Conservation (phyloP, 169 alveolate genomes). For the Plasmodium coatneyi region DNA sequence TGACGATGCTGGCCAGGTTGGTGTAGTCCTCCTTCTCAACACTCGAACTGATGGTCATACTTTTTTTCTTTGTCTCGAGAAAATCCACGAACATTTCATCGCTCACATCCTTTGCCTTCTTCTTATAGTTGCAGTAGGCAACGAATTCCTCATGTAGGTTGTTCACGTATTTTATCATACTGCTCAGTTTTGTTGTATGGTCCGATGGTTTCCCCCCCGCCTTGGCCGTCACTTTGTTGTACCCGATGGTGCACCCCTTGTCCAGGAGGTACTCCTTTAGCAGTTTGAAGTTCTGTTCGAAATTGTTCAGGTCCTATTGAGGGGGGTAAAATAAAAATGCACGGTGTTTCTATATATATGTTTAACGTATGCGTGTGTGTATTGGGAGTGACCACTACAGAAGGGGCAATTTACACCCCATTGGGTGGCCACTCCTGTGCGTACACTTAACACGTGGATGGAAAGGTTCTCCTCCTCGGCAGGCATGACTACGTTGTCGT, state of each 20-base stretch:
- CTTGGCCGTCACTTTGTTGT: conserved; percentile 5
- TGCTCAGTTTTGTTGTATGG: neutral
- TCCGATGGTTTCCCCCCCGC: neutral
- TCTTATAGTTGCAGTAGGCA: conserved; percentile 64
- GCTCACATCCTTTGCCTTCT: conserved; percentile 33
- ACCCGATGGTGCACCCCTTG: conserved; percentile 44
- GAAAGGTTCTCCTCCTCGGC: neutral
- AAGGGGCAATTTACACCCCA: neutral
- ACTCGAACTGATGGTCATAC: conserved; percentile 35
- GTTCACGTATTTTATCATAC: conserved; percentile 23
- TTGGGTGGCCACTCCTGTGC: neutral
- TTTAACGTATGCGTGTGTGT: neutral
- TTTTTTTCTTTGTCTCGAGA: conserved; percentile 55
- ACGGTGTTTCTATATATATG: neutral
- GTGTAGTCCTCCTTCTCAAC: conserved; percentile 71
- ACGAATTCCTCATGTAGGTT: conserved; percentile 57
- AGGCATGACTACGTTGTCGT: conserved; percentile 3
- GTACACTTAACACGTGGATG: conserved; percentile 37
- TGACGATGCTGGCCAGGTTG: conserved; percentile 29
- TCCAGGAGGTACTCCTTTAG: conserved; percentile 37
- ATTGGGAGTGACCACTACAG: neutral
- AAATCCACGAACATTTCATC: conserved; percentile 44
- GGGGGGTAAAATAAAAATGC: neutral
- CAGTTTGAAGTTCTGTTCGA: conserved; percentile 20
- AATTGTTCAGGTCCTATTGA: conserved; percentile 42